Evolutionary conservation across 306 rosid genomes (phyloP), one percentile per base, ranked within the genome.

Genomic region (Cicer chorassanicum): DNA sequence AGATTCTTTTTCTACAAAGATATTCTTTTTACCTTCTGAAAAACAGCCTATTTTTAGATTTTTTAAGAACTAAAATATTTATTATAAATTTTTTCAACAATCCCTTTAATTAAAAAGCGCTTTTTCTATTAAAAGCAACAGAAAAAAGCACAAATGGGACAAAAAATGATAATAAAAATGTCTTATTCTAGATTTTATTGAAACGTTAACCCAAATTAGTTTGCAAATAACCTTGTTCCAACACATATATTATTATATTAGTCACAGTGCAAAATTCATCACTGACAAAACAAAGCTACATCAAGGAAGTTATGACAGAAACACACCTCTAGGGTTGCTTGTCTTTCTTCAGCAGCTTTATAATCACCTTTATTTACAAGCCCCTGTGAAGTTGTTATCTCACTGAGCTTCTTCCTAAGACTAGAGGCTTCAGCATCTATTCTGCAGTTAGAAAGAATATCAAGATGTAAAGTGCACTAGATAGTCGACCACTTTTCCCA

Each of bases 321-420:
- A 59, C 44, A 62, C 19, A 92, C 99, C 98, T 92, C 92, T 40
- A 95, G 82, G 16, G 89, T 82, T 80, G 89, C 92, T 67, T 61
- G 64, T 73, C 92, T 85, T 90, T 83, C 96, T 86, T 88, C 89
- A 0, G 86, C 76, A 54, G 80, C 78, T 21, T 74, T 80, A 80
- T 71, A 85, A 45, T 63, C 87, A 61, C 60, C 90, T 85, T 76
- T 85, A 69, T 71, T 73, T 66, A 78, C 84, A 68, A 87, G 61
- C 77, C 65, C 88, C 76, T 56, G 78, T 44, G 89, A 82, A 61
- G 88, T 78, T 77, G 78, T 80, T 78, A 79, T 83, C 82, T 73
- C 91, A 29, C 55, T 89, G 44, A 95, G 97, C 65, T 85, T 92
- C 88, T 71, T 84, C 91, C 82, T 95, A 18, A 92, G 88, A 68